Percentiles rank a stretch among this genome's conserved stretches.
phyloP scores from a whole-genome alignment of 1,284 basidiomycete genomes.

The Melampsora americana region DNA sequence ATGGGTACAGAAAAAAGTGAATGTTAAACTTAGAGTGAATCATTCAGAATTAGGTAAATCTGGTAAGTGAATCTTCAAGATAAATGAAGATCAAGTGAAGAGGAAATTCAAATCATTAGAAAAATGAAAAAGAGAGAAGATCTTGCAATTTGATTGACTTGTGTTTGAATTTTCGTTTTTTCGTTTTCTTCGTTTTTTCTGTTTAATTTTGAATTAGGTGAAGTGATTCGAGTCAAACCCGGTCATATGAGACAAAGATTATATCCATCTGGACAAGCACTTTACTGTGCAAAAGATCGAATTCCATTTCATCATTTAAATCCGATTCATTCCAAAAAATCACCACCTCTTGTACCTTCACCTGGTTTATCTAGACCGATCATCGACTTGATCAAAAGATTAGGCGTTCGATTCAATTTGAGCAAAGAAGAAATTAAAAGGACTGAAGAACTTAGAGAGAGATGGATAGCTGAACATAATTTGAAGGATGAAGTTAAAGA shows the following conservation, averaged over 20 bases:
- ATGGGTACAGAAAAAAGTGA: constrained; percentile 37
- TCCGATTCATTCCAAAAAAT: not conserved
- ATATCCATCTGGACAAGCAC: constrained; percentile 20
- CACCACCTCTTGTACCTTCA: constrained; percentile 8
- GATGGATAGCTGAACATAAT: not conserved
- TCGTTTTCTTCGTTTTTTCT: not conserved
- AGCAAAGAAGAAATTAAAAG: not conserved
- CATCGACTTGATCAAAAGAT: constrained; percentile 7
- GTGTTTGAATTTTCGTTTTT: not conserved
- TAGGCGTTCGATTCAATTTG: constrained; percentile 7
- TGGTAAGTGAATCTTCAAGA: constrained; percentile 1
- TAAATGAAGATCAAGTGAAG: not conserved
- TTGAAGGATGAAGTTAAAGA: too few species aligned
- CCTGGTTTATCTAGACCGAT: constrained; percentile 26
- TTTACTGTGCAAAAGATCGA: constrained; percentile 42
- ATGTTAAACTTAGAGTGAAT: constrained; percentile 26
- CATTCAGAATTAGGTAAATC: constrained; percentile 28
- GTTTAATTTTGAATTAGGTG: not conserved
- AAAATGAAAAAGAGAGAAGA: too few species aligned
- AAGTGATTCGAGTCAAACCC: constrained; percentile 40
- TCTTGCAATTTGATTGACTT: too few species aligned
- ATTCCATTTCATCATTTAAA: constrained; percentile 40
- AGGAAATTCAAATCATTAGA: too few species aligned
- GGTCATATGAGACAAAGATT: constrained; percentile 37
- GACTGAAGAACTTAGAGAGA: constrained; percentile 9